phyloP scores from a whole-genome alignment of 1,284 basidiomycete genomes.

The Ustilago loliicola region DNA sequence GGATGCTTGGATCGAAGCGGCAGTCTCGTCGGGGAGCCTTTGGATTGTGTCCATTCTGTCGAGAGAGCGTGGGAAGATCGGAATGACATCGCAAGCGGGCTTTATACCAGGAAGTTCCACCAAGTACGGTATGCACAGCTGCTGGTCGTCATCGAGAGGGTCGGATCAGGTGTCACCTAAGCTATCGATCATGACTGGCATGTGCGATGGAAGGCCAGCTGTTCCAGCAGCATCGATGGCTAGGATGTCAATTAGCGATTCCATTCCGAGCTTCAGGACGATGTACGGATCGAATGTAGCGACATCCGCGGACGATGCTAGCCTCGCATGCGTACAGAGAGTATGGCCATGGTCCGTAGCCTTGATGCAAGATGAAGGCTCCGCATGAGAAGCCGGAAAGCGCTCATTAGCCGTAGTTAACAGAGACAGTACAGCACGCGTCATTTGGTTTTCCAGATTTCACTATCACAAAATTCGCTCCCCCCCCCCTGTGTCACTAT shows the following conservation, averaged over 20 bases:
- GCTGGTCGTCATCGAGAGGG: background rate
- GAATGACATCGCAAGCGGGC: background rate
- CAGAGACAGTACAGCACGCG: too few relatives aligned
- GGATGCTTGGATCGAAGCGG: conserved; percentile 29
- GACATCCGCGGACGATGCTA: background rate
- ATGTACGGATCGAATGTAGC: background rate
- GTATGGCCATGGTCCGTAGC: background rate
- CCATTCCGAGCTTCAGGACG: background rate
- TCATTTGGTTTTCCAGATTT: too few relatives aligned
- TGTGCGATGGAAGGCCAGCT: background rate
- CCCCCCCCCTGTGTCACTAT: too few relatives aligned
- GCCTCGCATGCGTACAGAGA: background rate
- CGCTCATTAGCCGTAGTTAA: background rate
- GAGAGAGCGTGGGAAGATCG: background rate
- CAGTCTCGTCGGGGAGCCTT: conserved; percentile 16
- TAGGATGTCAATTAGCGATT: background rate
- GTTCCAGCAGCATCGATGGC: background rate
- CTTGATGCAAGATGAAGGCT: background rate
- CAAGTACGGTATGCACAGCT: background rate
- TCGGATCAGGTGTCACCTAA: background rate
- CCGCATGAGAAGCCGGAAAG: background rate
- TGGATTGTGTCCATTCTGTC: conserved; percentile 18
- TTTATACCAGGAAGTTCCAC: background rate
- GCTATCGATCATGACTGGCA: background rate
- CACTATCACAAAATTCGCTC: too few relatives aligned